Percentiles rank a stretch among this genome's conserved stretches.
Conservation (phyloP, 208 protist species). For the Wallacemonas sp. region DNA sequence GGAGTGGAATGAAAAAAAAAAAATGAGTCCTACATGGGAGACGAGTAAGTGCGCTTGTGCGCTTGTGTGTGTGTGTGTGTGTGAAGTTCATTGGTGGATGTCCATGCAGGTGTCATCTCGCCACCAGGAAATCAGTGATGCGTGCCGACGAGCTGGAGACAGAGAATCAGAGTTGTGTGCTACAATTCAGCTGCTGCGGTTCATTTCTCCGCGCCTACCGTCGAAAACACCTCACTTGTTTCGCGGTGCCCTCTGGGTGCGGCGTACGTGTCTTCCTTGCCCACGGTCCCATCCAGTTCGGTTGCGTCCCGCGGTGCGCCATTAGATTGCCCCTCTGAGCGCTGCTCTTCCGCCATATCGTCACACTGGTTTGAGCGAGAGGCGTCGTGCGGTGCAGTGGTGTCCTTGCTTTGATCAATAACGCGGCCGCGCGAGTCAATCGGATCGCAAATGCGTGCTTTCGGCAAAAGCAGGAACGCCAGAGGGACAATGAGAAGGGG, state of each 20-base stretch:
- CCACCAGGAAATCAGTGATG: too few species aligned
- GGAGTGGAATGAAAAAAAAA: too few species aligned
- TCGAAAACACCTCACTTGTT: neutral
- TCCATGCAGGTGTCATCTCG: too few species aligned
- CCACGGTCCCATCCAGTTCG: neutral
- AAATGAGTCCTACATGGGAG: too few species aligned
- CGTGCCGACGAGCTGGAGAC: too few species aligned
- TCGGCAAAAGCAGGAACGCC: constrained; percentile 30
- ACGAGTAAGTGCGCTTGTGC: too few species aligned
- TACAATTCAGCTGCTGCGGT: too few species aligned
- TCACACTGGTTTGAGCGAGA: too few species aligned
- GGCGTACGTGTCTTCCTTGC: neutral
- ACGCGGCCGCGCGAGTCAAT: constrained; percentile 14
- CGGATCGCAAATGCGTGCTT: constrained; percentile 35
- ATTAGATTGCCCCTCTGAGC: neutral
- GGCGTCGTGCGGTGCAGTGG: neutral
- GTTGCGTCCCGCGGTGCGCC: neutral
- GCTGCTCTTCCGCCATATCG: neutral
- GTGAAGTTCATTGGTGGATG: too few species aligned
- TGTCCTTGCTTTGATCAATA: neutral
- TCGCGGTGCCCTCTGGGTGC: neutral
- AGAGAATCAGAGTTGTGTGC: too few species aligned
- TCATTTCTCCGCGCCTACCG: too few species aligned
- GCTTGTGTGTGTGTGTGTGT: too few species aligned
- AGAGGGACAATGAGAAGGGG: constrained; percentile 46